A percentile compares a stretch with the other conserved stretches of the same genome.
Conservation (phyloP, 2,329 filamentous ascomycete species). For the Sporothrix brunneoviolacea region DNA sequence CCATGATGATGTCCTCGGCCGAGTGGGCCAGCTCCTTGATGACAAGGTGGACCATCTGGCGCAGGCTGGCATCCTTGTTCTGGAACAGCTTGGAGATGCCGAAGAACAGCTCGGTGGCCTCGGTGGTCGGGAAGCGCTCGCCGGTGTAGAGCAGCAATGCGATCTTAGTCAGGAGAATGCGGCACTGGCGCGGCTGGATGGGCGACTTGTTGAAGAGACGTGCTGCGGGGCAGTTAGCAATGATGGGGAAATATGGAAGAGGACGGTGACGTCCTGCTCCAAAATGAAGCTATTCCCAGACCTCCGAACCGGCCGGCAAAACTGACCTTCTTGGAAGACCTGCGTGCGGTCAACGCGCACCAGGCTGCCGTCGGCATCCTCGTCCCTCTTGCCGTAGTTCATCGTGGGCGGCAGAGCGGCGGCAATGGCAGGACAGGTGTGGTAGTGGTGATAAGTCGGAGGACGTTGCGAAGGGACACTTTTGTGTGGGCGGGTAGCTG, state of each 20-base stretch:
- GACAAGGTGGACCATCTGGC: conserved; percentile 97
- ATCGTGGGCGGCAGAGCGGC: conserved; percentile 48
- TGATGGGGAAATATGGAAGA: too few relatives aligned
- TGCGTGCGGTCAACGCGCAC: conserved; percentile 97
- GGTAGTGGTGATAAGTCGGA: conserved; percentile 1
- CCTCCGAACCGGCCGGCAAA: conserved; percentile 21
- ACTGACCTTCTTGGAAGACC: conserved; percentile 93
- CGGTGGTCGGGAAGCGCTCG: conserved; percentile 92
- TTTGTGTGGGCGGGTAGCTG: conserved; percentile 13
- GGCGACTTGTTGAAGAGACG: conserved; percentile 97
- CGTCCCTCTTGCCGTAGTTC: conserved; percentile 99
- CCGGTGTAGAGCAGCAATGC: conserved; percentile 93
- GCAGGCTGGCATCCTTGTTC: conserved; percentile 96
- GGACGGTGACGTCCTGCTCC: too few relatives aligned
- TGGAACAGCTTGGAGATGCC: conserved; percentile 99
- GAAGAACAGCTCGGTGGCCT: conserved; percentile 97
- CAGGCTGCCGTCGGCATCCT: conserved; percentile 88
- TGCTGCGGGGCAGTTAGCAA: conserved; percentile 45
- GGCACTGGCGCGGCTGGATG: conserved; percentile 94
- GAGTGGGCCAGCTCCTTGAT: conserved; percentile 96
- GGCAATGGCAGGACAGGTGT: conserved; percentile 6
- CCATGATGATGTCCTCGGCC: conserved; percentile 99
- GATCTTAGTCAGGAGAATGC: conserved; percentile 95
- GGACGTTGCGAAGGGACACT: conserved; percentile 5
- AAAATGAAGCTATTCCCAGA: conserved; percentile 11